Evolutionary conservation across 768 basidiomycete genomes (phyloP).

Genomic region (Boletus speciosus): DNA sequence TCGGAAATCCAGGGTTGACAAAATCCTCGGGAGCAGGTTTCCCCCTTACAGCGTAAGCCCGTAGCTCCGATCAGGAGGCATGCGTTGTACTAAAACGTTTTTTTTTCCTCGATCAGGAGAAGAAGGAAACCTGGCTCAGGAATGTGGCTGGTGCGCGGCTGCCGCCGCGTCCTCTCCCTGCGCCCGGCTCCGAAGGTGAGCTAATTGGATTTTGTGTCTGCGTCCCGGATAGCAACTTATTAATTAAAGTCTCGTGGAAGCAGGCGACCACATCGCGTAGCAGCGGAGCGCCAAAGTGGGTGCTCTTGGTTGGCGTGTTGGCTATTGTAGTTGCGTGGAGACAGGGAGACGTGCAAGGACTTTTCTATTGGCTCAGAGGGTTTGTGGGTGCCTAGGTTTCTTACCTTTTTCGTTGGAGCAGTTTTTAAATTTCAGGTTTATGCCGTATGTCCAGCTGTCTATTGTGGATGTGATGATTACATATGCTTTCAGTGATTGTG

Average conservation of each 20-base stretch:
- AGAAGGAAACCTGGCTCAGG: slow-evolving; percentile 25
- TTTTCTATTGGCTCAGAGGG: slow-evolving; percentile 1
- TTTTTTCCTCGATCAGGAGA: slow-evolving; percentile 9
- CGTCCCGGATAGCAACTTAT: not conserved
- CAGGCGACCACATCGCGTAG: not conserved
- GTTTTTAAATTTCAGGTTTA: not conserved
- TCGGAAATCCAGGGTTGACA: slow-evolving; percentile 20
- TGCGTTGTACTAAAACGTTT: not conserved
- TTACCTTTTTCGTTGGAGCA: not conserved
- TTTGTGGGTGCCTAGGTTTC: slow-evolving; percentile 14
- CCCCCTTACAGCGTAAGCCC: slow-evolving; percentile 28
- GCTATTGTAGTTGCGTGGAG: slow-evolving; percentile 4
- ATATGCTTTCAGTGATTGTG: not conserved
- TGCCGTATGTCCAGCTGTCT: not conserved
- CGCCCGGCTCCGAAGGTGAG: slow-evolving; percentile 10
- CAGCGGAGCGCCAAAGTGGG: not conserved
- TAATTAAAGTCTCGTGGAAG: slow-evolving; percentile 10
- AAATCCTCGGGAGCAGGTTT: slow-evolving; percentile 25
- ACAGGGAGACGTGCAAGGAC: not conserved
- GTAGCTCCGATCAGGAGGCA: not conserved
- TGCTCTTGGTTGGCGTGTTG: slow-evolving; percentile 4
- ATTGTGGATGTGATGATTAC: not conserved
- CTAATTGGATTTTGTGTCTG: slow-evolving; percentile 5
- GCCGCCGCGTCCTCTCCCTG: slow-evolving; percentile 19
- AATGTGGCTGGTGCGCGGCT: slow-evolving; percentile 12